Percentiles rank a stretch among this genome's conserved stretches.
Evolutionary conservation across 2,329 filamentous ascomycete species (phyloP).

Genomic region (Paraphaeosphaeria sporulosa): DNA sequence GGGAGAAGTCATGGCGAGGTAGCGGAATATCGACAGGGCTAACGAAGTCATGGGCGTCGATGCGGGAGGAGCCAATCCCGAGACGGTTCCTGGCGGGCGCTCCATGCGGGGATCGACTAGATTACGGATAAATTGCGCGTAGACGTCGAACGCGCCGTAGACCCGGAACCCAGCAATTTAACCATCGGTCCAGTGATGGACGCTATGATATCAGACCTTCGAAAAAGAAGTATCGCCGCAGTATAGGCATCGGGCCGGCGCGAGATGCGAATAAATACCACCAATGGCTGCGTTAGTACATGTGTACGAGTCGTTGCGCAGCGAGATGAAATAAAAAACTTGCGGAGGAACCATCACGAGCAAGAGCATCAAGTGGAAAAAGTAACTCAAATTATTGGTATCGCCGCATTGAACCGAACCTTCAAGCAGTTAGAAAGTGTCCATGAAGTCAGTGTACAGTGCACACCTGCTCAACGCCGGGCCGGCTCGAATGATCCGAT

Average conservation of each 20-base stretch:
- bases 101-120: constrained; percentile 32
- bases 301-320: background rate
- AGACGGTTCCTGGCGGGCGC: constrained; percentile 11
- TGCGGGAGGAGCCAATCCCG: background rate
- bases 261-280: background rate
- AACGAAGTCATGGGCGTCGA: background rate
- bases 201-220: constrained; percentile 8
- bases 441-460: constrained; percentile 15
- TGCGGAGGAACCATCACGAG: background rate
- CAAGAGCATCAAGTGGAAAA: constrained; percentile 1
- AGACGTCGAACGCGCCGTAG: constrained; percentile 32
- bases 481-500: constrained; percentile 12
- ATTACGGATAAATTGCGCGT: constrained; percentile 44
- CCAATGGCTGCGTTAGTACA: background rate
- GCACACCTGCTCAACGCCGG: constrained; percentile 27
- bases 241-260: background rate
- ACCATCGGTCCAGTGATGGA: constrained; percentile 23
- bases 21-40: background rate
- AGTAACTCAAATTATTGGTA: constrained; percentile 31
- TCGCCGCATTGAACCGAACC: constrained; percentile 24
- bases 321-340: background rate
- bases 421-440: constrained; percentile 21
- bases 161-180: constrained; percentile 25
- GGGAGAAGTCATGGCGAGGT: constrained; percentile 5
- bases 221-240: background rate